phyloP scores from a whole-genome alignment of 116 monocot genomes.

The Papilionanthe hybrid region DNA sequence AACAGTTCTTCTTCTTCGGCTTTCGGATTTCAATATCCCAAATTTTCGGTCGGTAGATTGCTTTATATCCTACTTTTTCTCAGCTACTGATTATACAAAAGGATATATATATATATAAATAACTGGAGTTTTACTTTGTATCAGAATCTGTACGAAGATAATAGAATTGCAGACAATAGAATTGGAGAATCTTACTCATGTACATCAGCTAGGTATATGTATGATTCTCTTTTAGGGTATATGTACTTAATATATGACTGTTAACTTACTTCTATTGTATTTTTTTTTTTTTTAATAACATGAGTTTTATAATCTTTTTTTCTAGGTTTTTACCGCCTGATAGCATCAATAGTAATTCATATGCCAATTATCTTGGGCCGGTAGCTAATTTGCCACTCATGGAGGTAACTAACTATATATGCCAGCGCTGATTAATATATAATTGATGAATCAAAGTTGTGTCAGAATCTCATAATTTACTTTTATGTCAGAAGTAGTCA shows the following conservation, averaged over 20 bases:
- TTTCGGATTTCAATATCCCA: slow-evolving; percentile 18
- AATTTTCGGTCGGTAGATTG: slow-evolving; percentile 13
- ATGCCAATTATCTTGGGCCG: slow-evolving; percentile 3
- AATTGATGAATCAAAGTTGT: too few relatives aligned
- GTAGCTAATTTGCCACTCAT: slow-evolving; percentile 24
- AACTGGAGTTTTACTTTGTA: background rate
- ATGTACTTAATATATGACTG: background rate
- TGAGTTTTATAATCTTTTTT: background rate
- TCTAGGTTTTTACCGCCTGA: background rate
- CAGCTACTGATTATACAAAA: background rate
- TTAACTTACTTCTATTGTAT: background rate
- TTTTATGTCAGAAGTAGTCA: too few relatives aligned
- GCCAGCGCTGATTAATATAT: too few relatives aligned
- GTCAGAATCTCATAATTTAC: too few relatives aligned
- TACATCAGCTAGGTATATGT: slow-evolving; percentile 5
- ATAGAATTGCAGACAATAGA: background rate
- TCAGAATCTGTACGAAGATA: slow-evolving; percentile 34
- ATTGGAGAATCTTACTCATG: background rate
- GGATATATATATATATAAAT: too few relatives aligned
- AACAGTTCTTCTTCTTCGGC: slow-evolving; percentile 12
- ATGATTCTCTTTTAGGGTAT: background rate
- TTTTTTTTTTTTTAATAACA: background rate
- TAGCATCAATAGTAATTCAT: background rate
- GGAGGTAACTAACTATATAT: background rate
- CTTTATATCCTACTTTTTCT: background rate